A percentile compares a stretch with the other conserved stretches of the same genome.
These are phyloP conservation scores for Phytophthora sp. DNA, from an alignment of 352 stramenopile genomes.

Conservation along the genomic window DNA sequence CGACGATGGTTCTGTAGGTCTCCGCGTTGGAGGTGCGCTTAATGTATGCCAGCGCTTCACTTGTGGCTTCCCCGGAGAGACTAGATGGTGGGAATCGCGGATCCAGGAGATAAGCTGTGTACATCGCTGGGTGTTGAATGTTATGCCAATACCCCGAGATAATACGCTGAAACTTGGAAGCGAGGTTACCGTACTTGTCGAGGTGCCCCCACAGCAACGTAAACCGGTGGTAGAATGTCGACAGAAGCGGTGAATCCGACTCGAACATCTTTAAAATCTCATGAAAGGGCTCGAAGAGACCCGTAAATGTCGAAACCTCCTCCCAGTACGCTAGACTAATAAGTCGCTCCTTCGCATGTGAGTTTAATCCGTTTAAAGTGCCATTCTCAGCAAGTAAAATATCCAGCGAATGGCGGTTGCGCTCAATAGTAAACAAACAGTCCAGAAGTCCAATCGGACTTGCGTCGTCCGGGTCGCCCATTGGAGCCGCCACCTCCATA, in stretches of 20 bases:
- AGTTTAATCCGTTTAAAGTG: conserved; percentile 38
- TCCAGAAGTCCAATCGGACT: conserved; percentile 49
- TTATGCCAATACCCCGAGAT: conserved; percentile 64
- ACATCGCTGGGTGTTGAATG: conserved; percentile 74
- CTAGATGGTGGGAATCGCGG: conserved; percentile 64
- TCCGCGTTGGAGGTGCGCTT: conserved; percentile 52
- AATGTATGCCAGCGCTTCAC: conserved; percentile 63
- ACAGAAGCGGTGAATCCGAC: conserved; percentile 63
- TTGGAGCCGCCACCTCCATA: conserved; percentile 26
- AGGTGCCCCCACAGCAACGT: conserved; percentile 68
- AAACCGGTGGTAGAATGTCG: conserved; percentile 80
- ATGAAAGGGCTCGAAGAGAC: conserved; percentile 71
- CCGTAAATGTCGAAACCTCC: conserved; percentile 53
- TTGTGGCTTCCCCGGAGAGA: conserved; percentile 60
- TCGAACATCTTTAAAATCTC: conserved; percentile 74
- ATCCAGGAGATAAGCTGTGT: conserved; percentile 80
- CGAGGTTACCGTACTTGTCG: conserved; percentile 57
- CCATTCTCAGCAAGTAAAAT: conserved; percentile 62
- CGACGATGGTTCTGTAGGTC: conserved; percentile 56
- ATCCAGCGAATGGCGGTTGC: conserved; percentile 63
- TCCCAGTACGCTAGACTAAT: conserved; percentile 62
- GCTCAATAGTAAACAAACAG: conserved; percentile 55
- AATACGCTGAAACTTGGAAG: conserved; percentile 57
- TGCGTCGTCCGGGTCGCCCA: conserved; percentile 38
- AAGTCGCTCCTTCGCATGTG: conserved; percentile 50